Conservation (phyloP, 2,329 filamentous ascomycete genomes). For the Diaporthe longicolla region DNA sequence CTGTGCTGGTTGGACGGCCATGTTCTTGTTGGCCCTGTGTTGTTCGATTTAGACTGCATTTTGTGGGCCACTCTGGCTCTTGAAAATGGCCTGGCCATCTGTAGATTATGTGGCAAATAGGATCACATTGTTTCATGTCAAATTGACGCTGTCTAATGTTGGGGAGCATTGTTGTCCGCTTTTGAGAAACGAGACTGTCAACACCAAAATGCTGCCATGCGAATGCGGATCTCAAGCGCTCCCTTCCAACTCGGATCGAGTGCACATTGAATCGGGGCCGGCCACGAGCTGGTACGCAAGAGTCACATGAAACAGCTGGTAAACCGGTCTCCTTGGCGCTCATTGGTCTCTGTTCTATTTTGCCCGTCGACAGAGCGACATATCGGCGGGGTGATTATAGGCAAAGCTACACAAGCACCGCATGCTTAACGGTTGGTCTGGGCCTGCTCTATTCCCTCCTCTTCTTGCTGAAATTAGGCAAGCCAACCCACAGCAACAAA, state of each 20-base stretch:
- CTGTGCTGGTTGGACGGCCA: neutral
- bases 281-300: too few species aligned
- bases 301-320: too few species aligned
- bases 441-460: constrained; percentile 52
- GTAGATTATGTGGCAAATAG: constrained; percentile 31
- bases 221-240: too few species aligned
- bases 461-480: constrained; percentile 58
- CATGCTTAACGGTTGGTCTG: constrained; percentile 43
- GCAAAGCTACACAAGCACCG: too few species aligned
- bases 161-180: neutral
- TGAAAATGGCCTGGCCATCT: constrained; percentile 7
- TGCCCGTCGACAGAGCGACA: neutral
- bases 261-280: too few species aligned
- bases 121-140: neutral
- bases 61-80: neutral
- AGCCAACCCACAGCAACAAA: constrained; percentile 60
- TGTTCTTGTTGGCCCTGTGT: constrained; percentile 3
- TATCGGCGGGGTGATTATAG: too few species aligned
- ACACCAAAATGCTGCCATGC: too few species aligned
- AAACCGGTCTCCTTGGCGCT: too few species aligned
- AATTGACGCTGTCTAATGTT: neutral
- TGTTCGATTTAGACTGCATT: constrained; percentile 33
- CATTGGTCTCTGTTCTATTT: too few species aligned
- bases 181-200: neutral
- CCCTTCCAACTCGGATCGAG: too few species aligned